Percentiles rank a stretch among this genome's conserved stretches.
Evolutionary conservation across 1,284 basidiomycete genomes (phyloP).

Genomic region (Ceratorhiza oryzae-sativae): DNA sequence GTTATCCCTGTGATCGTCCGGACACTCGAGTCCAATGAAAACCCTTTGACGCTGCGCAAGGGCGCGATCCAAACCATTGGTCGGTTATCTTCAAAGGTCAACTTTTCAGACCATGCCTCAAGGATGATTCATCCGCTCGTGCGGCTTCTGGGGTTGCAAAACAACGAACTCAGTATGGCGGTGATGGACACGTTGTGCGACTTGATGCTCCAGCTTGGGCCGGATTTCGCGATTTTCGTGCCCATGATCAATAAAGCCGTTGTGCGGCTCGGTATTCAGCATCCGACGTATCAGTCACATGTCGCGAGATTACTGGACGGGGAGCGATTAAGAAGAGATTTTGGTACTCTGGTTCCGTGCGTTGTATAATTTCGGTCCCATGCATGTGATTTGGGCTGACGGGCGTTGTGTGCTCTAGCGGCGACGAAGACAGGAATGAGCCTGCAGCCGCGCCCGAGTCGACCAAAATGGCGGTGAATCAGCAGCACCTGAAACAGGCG

Average conservation of each 20-base stretch:
- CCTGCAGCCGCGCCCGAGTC: conserved; percentile 82
- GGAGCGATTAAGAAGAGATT: conserved; percentile 80
- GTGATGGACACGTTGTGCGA: conserved; percentile 96
- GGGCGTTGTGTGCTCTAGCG: conserved; percentile 49
- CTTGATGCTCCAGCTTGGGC: conserved; percentile 90
- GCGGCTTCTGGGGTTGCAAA: conserved; percentile 80
- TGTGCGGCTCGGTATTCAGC: conserved; percentile 60
- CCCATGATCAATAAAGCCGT: conserved; percentile 91
- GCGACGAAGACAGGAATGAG: conserved; percentile 65
- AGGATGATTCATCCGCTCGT: conserved; percentile 96
- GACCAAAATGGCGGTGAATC: conserved; percentile 93
- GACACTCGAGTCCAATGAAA: conserved; percentile 87
- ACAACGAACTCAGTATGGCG: conserved; percentile 83
- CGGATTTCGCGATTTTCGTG: conserved; percentile 97
- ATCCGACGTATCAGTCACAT: conserved; percentile 87
- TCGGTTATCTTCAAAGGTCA: conserved; percentile 89
- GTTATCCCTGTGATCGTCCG: conserved; percentile 95
- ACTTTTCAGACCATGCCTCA: conserved; percentile 99
- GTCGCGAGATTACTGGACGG: conserved; percentile 91
- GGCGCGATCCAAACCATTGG: conserved; percentile 92
- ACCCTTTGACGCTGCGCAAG: conserved; percentile 78
- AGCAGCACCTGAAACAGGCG: conserved; percentile 95
- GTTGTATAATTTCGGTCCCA: conserved; percentile 8
- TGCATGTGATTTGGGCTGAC: conserved; percentile 29
- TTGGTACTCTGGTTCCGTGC: conserved; percentile 47